Percentiles rank a stretch among this genome's conserved stretches.
phyloP scores from a whole-genome alignment of 1,284 basidiomycete species.

The Melampsora americana region DNA sequence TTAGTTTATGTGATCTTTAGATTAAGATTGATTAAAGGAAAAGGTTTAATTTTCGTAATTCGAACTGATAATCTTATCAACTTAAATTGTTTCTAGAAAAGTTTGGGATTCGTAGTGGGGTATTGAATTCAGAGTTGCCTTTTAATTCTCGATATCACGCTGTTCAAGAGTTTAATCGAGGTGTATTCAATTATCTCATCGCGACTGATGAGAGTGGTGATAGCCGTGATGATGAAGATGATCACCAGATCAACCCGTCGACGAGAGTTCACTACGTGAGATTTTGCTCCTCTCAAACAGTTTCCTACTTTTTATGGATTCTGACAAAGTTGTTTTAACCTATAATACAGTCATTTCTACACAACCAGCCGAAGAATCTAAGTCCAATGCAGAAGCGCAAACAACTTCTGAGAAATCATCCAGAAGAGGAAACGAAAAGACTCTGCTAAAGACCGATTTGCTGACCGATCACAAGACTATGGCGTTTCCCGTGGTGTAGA shows the following conservation, averaged over 20 bases:
- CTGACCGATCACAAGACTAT: constrained; percentile 65
- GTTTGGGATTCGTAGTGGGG: constrained; percentile 93
- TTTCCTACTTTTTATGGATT: too few relatives aligned
- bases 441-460: constrained; percentile 23
- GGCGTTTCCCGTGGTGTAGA: constrained; percentile 95
- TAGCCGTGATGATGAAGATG: constrained; percentile 54
- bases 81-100: constrained; percentile 96
- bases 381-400: constrained; percentile 54
- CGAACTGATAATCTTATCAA: constrained; percentile 87
- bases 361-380: constrained; percentile 45
- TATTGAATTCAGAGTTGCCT: constrained; percentile 92
- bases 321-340: not conserved
- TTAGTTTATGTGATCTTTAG: constrained; percentile 91
- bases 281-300: not conserved
- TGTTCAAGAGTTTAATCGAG: constrained; percentile 98
- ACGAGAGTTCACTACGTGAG: constrained; percentile 46
- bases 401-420: constrained; percentile 39
- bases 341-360: constrained; percentile 49
- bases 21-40: constrained; percentile 88
- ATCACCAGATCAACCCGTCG: constrained; percentile 53
- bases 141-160: constrained; percentile 92
- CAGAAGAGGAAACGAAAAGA: constrained; percentile 50
- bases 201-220: constrained; percentile 84
- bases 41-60: constrained; percentile 96
- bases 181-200: constrained; percentile 97